A percentile compares a stretch with the other conserved stretches of the same genome.
These are phyloP conservation scores for Alectoria sarmentosa DNA, from an alignment of 495 filamentous ascomycete species.

Conservation along the genomic window DNA sequence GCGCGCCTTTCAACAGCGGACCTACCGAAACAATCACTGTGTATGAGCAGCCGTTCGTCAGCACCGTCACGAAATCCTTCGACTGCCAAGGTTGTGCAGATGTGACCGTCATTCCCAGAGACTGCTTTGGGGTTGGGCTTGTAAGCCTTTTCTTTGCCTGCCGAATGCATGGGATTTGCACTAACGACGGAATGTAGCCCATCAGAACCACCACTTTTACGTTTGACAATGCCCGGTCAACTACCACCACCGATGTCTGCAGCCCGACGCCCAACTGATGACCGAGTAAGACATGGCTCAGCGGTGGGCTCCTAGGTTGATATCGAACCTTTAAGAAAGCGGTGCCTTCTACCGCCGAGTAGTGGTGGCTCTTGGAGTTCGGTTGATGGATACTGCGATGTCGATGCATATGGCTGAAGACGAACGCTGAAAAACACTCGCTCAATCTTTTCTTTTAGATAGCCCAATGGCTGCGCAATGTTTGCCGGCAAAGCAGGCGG, in stretches of 20 bases:
- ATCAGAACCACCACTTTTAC: conserved; percentile 7
- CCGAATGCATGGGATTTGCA: background rate
- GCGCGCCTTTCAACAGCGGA: background rate
- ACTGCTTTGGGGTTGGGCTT: background rate
- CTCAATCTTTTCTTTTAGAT: no score
- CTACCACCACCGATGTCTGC: conserved; percentile 13
- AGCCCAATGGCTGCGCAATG: no score
- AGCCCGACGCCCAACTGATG: conserved; percentile 7
- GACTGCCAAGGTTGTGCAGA: conserved; percentile 10
- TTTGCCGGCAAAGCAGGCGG: no score
- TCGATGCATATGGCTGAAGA: no score
- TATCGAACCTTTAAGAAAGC: no score
- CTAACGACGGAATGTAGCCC: background rate
- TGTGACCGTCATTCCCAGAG: background rate
- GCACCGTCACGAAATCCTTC: conserved; percentile 1
- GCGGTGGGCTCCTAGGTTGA: no score
- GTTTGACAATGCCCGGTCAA: background rate
- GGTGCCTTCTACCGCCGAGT: no score
- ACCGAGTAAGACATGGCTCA: background rate
- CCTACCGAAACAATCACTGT: conserved; percentile 11
- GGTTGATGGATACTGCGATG: no score
- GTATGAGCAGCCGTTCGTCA: conserved; percentile 10
- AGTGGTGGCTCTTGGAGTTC: no score
- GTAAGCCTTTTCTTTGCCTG: conserved; percentile 1
- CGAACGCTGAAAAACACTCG: no score